These are phyloP conservation scores for Boletus rufocinnamomeus DNA, from an alignment of 768 basidiomycete species.

Conservation along the genomic window DNA sequence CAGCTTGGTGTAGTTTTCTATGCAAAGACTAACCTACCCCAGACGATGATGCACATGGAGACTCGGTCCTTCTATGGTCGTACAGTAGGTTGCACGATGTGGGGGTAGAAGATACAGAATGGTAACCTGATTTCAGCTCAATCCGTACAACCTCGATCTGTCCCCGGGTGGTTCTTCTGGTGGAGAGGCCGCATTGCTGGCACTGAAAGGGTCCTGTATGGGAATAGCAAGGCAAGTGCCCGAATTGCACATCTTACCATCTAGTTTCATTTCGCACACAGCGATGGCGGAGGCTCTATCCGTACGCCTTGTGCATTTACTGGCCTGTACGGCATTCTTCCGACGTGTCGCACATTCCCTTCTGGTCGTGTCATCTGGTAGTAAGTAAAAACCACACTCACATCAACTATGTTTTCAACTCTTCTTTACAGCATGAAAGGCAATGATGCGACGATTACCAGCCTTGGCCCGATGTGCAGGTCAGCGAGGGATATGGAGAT, in stretches of 20 bases:
- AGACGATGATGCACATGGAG: constrained; percentile 44
- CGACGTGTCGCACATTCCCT: constrained; percentile 37
- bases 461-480: constrained; percentile 31
- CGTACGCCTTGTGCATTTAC: constrained; percentile 41
- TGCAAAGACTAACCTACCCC: constrained; percentile 46
- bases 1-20: constrained; percentile 38
- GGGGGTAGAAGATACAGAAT: no score
- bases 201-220: constrained; percentile 46
- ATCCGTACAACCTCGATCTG: constrained; percentile 46
- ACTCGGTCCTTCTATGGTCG: constrained; percentile 37
- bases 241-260: constrained; percentile 7
- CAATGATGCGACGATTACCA: constrained; percentile 12
- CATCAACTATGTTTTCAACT: constrained; percentile 10
- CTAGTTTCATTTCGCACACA: constrained; percentile 6
- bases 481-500: constrained; percentile 30
- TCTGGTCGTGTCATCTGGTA: constrained; percentile 10
- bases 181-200: constrained; percentile 51
- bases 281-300: constrained; percentile 40
- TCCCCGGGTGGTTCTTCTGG: constrained; percentile 56
- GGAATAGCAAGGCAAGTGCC: constrained; percentile 42
- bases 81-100: constrained; percentile 17
- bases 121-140: constrained; percentile 31
- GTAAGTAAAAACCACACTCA: constrained; percentile 16
- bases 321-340: constrained; percentile 46
- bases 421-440: constrained; percentile 27